Base-by-base conservation (phyloP, 2,329 filamentous ascomycete species). In the Epichloe gansuensis region DNA sequence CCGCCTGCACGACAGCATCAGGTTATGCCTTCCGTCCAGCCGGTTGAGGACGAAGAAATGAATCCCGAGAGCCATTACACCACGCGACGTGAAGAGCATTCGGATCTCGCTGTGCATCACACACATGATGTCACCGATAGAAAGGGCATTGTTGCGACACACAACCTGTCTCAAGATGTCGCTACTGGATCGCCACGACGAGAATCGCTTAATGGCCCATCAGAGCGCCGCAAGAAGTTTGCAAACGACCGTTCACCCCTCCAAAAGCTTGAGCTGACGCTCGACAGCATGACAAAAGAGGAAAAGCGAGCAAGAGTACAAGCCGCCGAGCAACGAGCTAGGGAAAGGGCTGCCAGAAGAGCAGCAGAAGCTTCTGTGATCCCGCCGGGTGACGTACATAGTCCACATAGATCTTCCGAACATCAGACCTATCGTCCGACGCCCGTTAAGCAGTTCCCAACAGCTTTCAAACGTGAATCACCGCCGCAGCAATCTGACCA, bases 261-360 rank as follows among this genome's bases (percentile, higher is more conserved):
- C 50, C 91, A 98, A 68, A 93, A 85, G 72, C 79, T 98, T 59
- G 91, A 98, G 72, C 81, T 87, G 63, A 93, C 88, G 61, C 77
- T 97, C 62, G 86, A 85, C 67, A 89, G 87, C 69, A 91, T 96
- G 67, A 95, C 87, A 66, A 97, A 96, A 67, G 90, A 96, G 69
- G 90, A 96, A 68, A 94, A 95, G 67, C 80, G 91, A 57, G 89
- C 89, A 8, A 79, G 88, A 46, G 81, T 91, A 4, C 80, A 89
- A 64, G 86, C 91, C 60, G 89, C 89, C 5, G 91, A 96, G 66
- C 76, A 82, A 58, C 78, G 80, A 43, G 78, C 84, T 17, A 79
- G 82, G 59, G 83, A 91, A 61, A 75, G 74, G 58, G 73, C 71
- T 12, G 74, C 74, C 39, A 66, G 69, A 25, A 64, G 61, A 58